Evolutionary conservation across 495 filamentous ascomycete species (phyloP), one percentile per base, ranked within the genome.

Genomic region (Lasiosphaeria miniovina): DNA sequence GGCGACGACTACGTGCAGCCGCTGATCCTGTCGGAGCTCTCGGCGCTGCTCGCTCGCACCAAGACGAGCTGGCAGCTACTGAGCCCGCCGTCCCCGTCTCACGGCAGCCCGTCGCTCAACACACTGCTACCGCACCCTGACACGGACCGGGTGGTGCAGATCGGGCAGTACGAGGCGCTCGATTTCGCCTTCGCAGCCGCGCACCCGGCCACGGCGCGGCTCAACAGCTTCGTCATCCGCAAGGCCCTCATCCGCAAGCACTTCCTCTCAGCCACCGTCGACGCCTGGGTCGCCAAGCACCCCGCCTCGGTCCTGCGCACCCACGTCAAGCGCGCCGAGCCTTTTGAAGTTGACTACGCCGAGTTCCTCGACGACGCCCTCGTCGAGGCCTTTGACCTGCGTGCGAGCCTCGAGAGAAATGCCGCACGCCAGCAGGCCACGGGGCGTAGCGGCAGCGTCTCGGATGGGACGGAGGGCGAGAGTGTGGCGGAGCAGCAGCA

Each of bases 181-280:
- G 88, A 91, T 63, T 98, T 96, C 68, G 84, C 87, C 36, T 84
- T 89, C 60, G 75, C 88, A 49, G 75, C 90, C 57, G 69, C 74
- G 7, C 77, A 89, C 61, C 75, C 88, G 0, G 68, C 65, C 10
- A 84, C 82, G 1, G 84, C 78, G 46, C 80, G 91, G 5, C 77
- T 84, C 38, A 96, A 94, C 70, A 86, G 88, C 60, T 97, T 96
- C 69, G 84, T 96, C 66, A 93, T 96, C 71, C 91, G 94, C 65
- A 98, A 97, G 80, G 94, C 94, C 1, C 76, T 98, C n/a, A 96
- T 97, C 66, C 84, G 94, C 52, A 98, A 98, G 71, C 94, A 98
- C 70, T 96, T 91, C 69, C 81, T 98, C 4, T 83, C 86, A 5
- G 84, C 86, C 14, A 96, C 93, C 0, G 82, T 95, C 40, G 76